Evolutionary conservation across 352 stramenopile species (phyloP).

Genomic region (Globisporangium spinosum): DNA sequence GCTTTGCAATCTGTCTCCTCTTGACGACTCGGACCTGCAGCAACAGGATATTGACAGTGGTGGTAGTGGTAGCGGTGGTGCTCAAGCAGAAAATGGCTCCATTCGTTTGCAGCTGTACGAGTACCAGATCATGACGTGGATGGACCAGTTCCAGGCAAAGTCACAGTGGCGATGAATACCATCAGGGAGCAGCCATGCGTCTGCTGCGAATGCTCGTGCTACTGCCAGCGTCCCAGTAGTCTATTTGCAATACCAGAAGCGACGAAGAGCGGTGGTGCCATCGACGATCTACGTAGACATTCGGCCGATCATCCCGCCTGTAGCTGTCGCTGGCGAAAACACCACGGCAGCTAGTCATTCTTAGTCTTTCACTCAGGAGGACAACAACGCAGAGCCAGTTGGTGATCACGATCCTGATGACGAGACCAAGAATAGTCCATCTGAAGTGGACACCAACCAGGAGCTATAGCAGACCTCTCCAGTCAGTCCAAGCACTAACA

Average conservation of each 20-base stretch:
- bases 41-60: background rate
- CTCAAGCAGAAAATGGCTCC: background rate
- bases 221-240: conserved; percentile 29
- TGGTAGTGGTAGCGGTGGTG: background rate
- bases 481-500: background rate
- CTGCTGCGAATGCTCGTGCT: background rate
- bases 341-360: background rate
- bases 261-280: conserved; percentile 16
- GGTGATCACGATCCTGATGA: background rate
- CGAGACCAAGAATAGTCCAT: background rate
- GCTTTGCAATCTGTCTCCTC: conserved; percentile 19
- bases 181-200: conserved; percentile 18
- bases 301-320: conserved; percentile 14
- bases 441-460: background rate
- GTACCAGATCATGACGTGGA: conserved; percentile 57
- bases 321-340: background rate
- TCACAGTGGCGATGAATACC: conserved; percentile 40
- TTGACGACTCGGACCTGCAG: conserved; percentile 1
- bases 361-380: background rate
- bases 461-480: background rate
- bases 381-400: background rate
- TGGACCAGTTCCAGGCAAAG: conserved; percentile 57
- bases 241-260: conserved; percentile 66
- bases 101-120: conserved; percentile 52
- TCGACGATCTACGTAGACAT: conserved; percentile 12